Evolutionary conservation across 805 yeast genomes (phyloP).

Genomic region (Candida palmyrensis): DNA sequence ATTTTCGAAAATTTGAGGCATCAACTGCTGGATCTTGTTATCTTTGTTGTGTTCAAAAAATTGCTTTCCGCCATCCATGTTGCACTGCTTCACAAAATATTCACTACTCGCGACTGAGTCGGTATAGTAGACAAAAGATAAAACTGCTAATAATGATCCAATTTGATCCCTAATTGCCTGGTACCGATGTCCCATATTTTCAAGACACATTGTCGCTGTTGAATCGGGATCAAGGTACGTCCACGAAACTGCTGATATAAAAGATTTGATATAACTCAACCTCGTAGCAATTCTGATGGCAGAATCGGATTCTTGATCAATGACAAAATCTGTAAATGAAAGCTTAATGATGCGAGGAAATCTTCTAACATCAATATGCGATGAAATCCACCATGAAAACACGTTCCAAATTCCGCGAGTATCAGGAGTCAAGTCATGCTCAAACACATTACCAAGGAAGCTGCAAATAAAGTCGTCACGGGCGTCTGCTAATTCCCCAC

Average conservation of each 20-base stretch:
- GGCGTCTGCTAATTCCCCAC: conserved; percentile 19
- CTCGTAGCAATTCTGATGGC: conserved; percentile 64
- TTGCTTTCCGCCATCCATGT: conserved; percentile 22
- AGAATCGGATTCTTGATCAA: conserved; percentile 49
- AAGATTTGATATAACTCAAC: conserved; percentile 48
- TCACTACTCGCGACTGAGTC: conserved; percentile 37
- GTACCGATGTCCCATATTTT: conserved; percentile 58
- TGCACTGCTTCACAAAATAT: conserved; percentile 36
- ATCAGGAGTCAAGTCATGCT: conserved; percentile 66
- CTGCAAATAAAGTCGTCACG: conserved; percentile 44
- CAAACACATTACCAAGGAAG: conserved; percentile 44
- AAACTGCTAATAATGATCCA: conserved; percentile 52
- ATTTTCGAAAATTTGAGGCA: conserved; percentile 41
- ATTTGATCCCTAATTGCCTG: conserved; percentile 66
- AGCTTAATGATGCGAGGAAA: conserved; percentile 43
- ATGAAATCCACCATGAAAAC: conserved; percentile 68
- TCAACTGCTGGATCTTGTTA: conserved; percentile 23
- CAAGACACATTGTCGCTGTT: conserved; percentile 39
- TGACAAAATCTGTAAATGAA: conserved; percentile 40
- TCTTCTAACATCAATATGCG: conserved; percentile 64
- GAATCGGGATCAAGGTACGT: conserved; percentile 47
- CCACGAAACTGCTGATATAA: conserved; percentile 49
- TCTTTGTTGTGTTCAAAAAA: conserved; percentile 19
- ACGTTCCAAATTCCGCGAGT: conserved; percentile 70
- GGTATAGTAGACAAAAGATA: conserved; percentile 37